These are phyloP conservation scores for Gastrolobium villosum DNA, from an alignment of 306 rosid species.

Conservation along the genomic window DNA sequence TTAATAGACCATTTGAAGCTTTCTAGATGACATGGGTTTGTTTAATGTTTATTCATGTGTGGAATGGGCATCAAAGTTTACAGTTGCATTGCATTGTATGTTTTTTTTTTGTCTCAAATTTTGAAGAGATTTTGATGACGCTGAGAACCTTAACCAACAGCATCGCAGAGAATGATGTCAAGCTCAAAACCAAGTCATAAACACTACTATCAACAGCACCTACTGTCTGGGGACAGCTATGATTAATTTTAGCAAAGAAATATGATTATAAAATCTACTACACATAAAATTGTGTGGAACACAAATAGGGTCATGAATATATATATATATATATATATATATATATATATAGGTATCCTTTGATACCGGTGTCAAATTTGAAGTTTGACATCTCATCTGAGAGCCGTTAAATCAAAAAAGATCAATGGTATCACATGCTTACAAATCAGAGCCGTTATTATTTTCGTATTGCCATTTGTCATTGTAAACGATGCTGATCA, in stretches of 20 bases:
- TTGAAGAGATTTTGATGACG: neutral
- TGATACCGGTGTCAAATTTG: no score
- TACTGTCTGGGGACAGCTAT: constrained; percentile 9
- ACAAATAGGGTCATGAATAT: no score
- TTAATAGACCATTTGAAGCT: constrained; percentile 29
- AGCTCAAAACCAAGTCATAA: constrained; percentile 4
- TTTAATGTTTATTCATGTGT: constrained; percentile 22
- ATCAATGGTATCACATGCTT: no score
- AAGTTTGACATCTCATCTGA: no score
- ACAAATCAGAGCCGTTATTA: neutral
- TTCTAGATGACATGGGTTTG: neutral
- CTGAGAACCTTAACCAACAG: constrained; percentile 27
- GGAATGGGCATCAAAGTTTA: neutral
- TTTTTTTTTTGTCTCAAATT: neutral
- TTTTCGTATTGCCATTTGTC: neutral
- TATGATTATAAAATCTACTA: no score
- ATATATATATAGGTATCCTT: no score
- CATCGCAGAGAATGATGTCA: constrained; percentile 1
- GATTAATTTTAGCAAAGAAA: neutral
- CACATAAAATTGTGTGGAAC: no score
- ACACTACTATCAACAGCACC: constrained; percentile 18
- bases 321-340: no score
- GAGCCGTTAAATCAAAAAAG: no score
- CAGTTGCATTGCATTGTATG: neutral
- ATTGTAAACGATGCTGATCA: neutral